A percentile compares a stretch with the other conserved stretches of the same genome.
Conservation (phyloP, 1,139 yeast genomes). For the Suhomyces yuchorum region DNA sequence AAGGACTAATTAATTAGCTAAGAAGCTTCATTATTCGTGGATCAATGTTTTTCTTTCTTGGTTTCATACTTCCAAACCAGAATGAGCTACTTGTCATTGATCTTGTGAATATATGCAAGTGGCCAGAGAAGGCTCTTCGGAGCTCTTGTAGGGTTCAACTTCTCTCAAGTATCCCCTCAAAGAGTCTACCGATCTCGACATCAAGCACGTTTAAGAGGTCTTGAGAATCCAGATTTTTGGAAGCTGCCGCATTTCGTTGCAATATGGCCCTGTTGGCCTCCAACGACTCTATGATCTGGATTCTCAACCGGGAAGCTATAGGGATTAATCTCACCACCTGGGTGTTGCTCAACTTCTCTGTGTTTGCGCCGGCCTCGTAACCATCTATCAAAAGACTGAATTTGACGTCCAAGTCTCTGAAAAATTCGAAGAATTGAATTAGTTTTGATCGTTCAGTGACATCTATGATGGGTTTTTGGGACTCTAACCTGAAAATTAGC, state of each 20-base stretch:
- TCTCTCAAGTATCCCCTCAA: constrained; percentile 44
- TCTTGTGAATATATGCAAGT: background rate
- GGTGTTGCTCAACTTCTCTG: constrained; percentile 34
- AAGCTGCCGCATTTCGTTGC: constrained; percentile 1
- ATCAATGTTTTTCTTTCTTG: too few relatives aligned
- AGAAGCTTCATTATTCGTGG: too few relatives aligned
- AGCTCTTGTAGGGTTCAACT: background rate
- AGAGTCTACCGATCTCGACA: constrained; percentile 39
- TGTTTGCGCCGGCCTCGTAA: constrained; percentile 16
- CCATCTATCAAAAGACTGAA: constrained; percentile 48
- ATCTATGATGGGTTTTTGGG: constrained; percentile 12
- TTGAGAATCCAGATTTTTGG: constrained; percentile 13
- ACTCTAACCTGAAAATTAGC: constrained; percentile 13
- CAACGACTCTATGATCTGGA: constrained; percentile 21
- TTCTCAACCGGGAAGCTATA: constrained; percentile 48
- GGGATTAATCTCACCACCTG: constrained; percentile 51
- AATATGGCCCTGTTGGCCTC: constrained; percentile 16
- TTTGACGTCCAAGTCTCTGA: constrained; percentile 46
- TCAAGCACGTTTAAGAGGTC: constrained; percentile 30
- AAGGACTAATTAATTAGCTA: too few relatives aligned
- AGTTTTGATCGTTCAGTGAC: constrained; percentile 20
- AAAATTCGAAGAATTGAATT: constrained; percentile 37
- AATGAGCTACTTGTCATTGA: too few relatives aligned
- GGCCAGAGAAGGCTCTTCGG: background rate
- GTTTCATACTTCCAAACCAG: too few relatives aligned